Percentiles rank a stretch among this genome's conserved stretches.
These are phyloP conservation scores for Pythium aphanidermatum DNA, from an alignment of 352 stramenopile species.

Conservation along the genomic window DNA sequence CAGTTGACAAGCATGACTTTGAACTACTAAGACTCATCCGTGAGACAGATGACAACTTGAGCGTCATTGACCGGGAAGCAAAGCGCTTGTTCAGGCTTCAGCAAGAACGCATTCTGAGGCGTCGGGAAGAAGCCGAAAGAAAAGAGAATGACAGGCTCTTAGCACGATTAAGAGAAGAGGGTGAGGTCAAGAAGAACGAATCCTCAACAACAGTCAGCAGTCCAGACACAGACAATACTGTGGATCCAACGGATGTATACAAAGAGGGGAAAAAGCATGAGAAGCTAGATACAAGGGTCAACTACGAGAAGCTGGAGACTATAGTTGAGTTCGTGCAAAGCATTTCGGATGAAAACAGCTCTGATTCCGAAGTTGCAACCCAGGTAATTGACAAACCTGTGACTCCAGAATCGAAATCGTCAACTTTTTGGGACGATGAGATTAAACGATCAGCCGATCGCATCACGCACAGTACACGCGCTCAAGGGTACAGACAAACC, in stretches of 20 bases:
- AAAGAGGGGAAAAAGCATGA: too few species aligned
- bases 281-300: too few species aligned
- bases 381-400: background rate
- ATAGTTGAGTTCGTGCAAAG: slow-evolving; percentile 42
- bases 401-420: background rate
- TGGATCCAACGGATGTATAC: too few species aligned
- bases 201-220: too few species aligned
- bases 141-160: background rate
- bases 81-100: slow-evolving; percentile 40
- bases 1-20: slow-evolving; percentile 3
- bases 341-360: too few species aligned
- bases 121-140: slow-evolving; percentile 4
- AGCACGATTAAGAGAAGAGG: background rate
- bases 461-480: too few species aligned
- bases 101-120: slow-evolving; percentile 23
- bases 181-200: too few species aligned
- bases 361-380: too few species aligned
- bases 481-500: too few species aligned
- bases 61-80: slow-evolving; percentile 51
- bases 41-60: slow-evolving; percentile 68
- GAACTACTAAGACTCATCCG: slow-evolving; percentile 39
- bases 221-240: background rate
- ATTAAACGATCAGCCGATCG: background rate
- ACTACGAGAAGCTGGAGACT: slow-evolving; percentile 34
- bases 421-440: slow-evolving; percentile 3